Base-by-base conservation (phyloP, 2,329 filamentous ascomycete species). In the Emmonsiellopsis sp. region DNA sequence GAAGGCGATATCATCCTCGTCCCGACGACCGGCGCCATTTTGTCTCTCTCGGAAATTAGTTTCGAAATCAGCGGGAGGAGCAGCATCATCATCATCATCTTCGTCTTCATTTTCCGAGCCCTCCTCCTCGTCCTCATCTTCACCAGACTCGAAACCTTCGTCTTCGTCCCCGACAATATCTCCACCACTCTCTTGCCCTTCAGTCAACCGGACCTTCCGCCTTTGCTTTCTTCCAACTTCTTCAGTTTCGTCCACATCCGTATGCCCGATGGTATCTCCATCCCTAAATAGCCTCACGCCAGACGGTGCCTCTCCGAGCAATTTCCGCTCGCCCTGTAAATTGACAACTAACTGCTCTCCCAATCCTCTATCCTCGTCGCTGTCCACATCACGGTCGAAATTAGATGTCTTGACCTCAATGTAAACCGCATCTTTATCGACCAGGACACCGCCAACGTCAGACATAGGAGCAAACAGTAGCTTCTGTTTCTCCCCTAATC, bases 381-480 rank as follows among this genome's bases (percentile, higher is more conserved):
- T 76, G 9, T 88, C 83, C 8, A 77, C 77, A 10, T 82, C 83
- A 9, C 72, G 71, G 57, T 83, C 75, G 59, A 98, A 96, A 3
- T 82, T 94, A 31, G 79, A 76, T 11, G 80, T 82, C 66, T 84
- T 86, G 43, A 86, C 73, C 63, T 86, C 82, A 58, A 86, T 96
- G 74, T 95, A 98, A 38, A 98, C 91, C 7, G 92, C 91, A 71
- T 98, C 93, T 57, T 95, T 95, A 61, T 98, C 93, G 50, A 98
- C 92, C 66, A 97, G 84, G 10, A 98, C 82, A 63, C 93, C 93
- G 59, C 91, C 94, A 35, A 95, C 90, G 71, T 98, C 93, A 30
- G 91, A 95, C 92, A 98, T 97, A 35, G 93, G 94, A 2, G 93
- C 94, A 70, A 96, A 94, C 5, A 98, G 75, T 62, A 94, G 83